phyloP scores from a whole-genome alignment of 352 stramenopile species.

The Pythium chondricola region DNA sequence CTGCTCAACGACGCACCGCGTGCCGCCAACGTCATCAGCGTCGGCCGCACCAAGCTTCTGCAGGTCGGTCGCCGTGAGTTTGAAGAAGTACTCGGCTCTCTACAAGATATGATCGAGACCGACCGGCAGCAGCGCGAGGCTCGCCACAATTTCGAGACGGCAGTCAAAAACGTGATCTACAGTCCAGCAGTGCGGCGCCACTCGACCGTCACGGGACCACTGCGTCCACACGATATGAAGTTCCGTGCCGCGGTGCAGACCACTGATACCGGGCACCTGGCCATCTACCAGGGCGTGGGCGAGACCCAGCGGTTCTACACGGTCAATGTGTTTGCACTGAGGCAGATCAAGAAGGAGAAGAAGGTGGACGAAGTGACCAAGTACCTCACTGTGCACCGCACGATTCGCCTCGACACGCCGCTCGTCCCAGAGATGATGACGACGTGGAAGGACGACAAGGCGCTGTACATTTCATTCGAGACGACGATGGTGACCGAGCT shows the following conservation, averaged over 20 bases:
- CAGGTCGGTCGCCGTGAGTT: slow-evolving; percentile 94
- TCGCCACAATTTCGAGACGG: slow-evolving; percentile 76
- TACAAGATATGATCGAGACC: slow-evolving; percentile 89
- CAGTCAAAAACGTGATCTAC: slow-evolving; percentile 80
- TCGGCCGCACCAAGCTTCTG: slow-evolving; percentile 78
- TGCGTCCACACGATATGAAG: slow-evolving; percentile 52
- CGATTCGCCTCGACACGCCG: slow-evolving; percentile 61
- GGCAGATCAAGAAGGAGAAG: slow-evolving; percentile 58
- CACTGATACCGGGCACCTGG: slow-evolving; percentile 71
- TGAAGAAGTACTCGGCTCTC: slow-evolving; percentile 90
- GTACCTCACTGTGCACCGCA: slow-evolving; percentile 62
- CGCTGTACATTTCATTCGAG: slow-evolving; percentile 78
- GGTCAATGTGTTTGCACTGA: slow-evolving; percentile 73
- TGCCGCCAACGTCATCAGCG: slow-evolving; percentile 91
- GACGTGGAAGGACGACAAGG: slow-evolving; percentile 75
- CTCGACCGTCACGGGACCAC: slow-evolving; percentile 36
- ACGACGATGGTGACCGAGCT: slow-evolving; percentile 62
- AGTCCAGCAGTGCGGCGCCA: slow-evolving; percentile 44
- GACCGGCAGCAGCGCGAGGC: slow-evolving; percentile 71
- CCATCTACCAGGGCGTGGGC: slow-evolving; percentile 57
- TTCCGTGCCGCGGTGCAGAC: slow-evolving; percentile 69
- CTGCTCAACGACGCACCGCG: slow-evolving; percentile 88
- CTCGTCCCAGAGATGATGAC: slow-evolving; percentile 66
- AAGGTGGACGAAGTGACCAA: slow-evolving; percentile 65
- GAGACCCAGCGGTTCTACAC: slow-evolving; percentile 65